Evolutionary conservation across 139 green algal species (phyloP), one percentile per base, ranked within the genome.

Genomic region (Volvox africanus): DNA sequence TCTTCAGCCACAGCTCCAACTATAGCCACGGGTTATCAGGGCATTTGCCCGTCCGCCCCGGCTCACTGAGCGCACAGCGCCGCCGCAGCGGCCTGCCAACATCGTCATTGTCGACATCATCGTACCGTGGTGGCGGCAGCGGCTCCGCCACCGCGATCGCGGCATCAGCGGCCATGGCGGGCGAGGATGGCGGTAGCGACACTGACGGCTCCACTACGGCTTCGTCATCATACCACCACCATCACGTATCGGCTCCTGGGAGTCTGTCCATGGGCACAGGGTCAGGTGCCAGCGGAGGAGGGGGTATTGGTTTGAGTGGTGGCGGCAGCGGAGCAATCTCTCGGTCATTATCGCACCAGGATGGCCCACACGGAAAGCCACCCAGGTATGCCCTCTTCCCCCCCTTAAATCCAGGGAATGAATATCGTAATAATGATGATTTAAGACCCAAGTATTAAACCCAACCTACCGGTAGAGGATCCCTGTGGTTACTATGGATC

Each of bases 21-120:
- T 30, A 33, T 35, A 17, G 1, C 28, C 32, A 35, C 16, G 69
- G 33, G n/a, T 33, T 76, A 20, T 68, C 55, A 26, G 65, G 77
- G 36, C 88, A 91, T 33, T 62, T 87, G 44, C 78, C 80, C 35
- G 30, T 24, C 26, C 62, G 80, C 9, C 77, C 77, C 20, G 33
- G 30, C 14, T 19, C 80, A 22, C 78, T 89, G 37, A 44, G 68
- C 76, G 30, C 78, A 17, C 55, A 50, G 20, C 62, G 65, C 33
- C 33, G 65, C 32, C 14, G 82, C 21, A 32, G 33, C 26, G 35
- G 62, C 33, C 37, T 44, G 78, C 20, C 37, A 28, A 26, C 35
- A 32, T 28, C 33, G 76, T n/a, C 76, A 12, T 24, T 12, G 14
- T 82, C 77, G 33, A 61, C 80, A 30, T 28, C 80, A 17, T 17